Percentiles rank a stretch among this genome's conserved stretches.
These are phyloP conservation scores for Panicum virgatum DNA, from an alignment of 202 grass and related monocot species.

Conservation along the genomic window DNA sequence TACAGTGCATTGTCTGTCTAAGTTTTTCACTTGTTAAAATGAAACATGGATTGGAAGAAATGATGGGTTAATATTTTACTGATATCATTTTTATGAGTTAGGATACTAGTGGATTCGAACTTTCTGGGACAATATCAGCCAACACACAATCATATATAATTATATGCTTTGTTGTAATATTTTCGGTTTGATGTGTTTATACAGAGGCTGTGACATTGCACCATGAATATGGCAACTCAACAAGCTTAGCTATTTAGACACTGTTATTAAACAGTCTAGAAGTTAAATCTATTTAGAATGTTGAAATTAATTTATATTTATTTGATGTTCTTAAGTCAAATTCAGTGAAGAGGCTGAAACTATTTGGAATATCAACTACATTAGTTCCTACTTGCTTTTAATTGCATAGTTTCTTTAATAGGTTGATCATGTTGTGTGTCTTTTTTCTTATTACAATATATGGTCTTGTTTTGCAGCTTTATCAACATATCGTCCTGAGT, in stretches of 20 bases:
- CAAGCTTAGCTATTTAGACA: conserved; percentile 2
- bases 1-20: conserved; percentile 13
- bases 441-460: conserved; percentile 37
- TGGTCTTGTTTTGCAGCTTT: conserved; percentile 65
- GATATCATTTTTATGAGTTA: not conserved
- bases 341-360: not conserved
- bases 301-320: not conserved
- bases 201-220: not conserved
- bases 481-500: conserved; percentile 94
- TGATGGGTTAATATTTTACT: conserved; percentile 14
- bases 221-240: not conserved
- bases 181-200: conserved; percentile 17
- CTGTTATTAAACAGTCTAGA: not conserved
- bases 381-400: not conserved
- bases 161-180: not conserved
- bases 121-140: conserved; percentile 18
- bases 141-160: conserved; percentile 23
- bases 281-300: not conserved
- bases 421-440: not conserved
- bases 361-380: not conserved
- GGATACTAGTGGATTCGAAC: not conserved
- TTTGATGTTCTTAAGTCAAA: not conserved
- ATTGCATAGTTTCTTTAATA: conserved; percentile 1
- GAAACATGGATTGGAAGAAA: conserved; percentile 1
- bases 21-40: conserved; percentile 12